Evolutionary conservation across 139 green algal species (phyloP).

Genomic region (Asterochloris erici): DNA sequence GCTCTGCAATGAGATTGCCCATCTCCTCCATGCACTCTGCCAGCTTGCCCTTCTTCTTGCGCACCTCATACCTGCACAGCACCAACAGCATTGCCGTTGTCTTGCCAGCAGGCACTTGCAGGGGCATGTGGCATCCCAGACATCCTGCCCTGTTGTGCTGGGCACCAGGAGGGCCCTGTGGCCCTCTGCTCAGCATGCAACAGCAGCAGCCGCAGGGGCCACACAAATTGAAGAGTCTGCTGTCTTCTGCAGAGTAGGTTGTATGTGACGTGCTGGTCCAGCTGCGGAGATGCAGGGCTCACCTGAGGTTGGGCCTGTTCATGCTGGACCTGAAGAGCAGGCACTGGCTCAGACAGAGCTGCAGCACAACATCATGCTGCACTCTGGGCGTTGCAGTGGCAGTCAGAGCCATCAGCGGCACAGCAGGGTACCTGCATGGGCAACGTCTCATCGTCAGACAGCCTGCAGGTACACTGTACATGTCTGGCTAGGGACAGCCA

Average conservation of each 20-base stretch:
- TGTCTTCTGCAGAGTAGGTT: too few species aligned
- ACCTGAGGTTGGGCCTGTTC: constrained; percentile 89
- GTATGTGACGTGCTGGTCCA: too few species aligned
- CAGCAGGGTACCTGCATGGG: constrained; percentile 42
- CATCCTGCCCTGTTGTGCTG: too few species aligned
- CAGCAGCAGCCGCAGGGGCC: background rate
- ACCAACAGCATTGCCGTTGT: background rate
- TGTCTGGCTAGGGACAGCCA: background rate
- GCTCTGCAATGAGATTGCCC: constrained; percentile 36
- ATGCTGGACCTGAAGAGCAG: constrained; percentile 86
- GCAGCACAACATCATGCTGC: constrained; percentile 63
- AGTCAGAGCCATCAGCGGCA: constrained; percentile 85
- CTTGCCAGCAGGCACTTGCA: background rate
- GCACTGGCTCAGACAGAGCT: constrained; percentile 52
- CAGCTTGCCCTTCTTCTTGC: constrained; percentile 66
- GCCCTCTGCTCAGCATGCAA: too few species aligned
- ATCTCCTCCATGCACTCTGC: constrained; percentile 53
- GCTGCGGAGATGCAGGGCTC: background rate
- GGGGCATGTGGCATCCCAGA: too few species aligned
- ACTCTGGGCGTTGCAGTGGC: constrained; percentile 83
- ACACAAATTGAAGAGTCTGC: too few species aligned
- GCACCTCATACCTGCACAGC: constrained; percentile 74
- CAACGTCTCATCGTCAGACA: too few species aligned
- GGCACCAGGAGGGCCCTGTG: too few species aligned
- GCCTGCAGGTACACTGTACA: too few species aligned